Evolutionary conservation across 495 filamentous ascomycete genomes (phyloP), one percentile per base, ranked within the genome.

Genomic region (Achaetomiella virescens): DNA sequence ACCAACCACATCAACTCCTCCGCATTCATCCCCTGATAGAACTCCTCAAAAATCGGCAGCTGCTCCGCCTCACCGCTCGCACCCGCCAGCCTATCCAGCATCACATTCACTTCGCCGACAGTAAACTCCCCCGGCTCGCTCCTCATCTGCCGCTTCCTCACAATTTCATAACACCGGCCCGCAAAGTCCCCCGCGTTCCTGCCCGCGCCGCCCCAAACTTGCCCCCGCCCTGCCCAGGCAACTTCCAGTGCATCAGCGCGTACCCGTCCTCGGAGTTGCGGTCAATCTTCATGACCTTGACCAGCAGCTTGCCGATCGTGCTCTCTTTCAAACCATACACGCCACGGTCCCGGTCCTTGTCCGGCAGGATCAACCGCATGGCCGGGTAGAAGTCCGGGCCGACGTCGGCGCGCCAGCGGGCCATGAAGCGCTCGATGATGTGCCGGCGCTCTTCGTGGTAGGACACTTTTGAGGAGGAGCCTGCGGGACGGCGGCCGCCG

Each of bases 261-360:
- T 83, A 84, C 0, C 83, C 93, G 70, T 98, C 93, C 55, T 95
- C 90, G 2, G 88, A 91, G 61, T 90, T 84, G 67, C 85, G 89
- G 72, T 91, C 87, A 64, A 98, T 95, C 68, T 91, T 93, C 82
- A 96, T 88, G 35, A 95, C 78, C 60, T 88, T 89, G 35, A 97
- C 89, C 6, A 97, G 75, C 38, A 98, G 70, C 61, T 88, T 95
- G 4, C 85, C 91, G 52, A 97, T 91, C 15, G 82, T 81, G 68
- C 88, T 90, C 73, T 98, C 93, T 68, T 97, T 97, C 27, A 98
- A 78, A 3, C 91, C 89, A 63, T 98, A 98, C 81, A 96, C 91
- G 33, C 88, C 86, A 33, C 93, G 82, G 56, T 97, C 91, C 31
- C 91, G 80, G 64, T 98, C 93, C 65, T 95, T 95, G 61, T 92